These are phyloP conservation scores for Cladosporium cucumerinum DNA, from an alignment of 2,329 filamentous ascomycete genomes.

Conservation along the genomic window DNA sequence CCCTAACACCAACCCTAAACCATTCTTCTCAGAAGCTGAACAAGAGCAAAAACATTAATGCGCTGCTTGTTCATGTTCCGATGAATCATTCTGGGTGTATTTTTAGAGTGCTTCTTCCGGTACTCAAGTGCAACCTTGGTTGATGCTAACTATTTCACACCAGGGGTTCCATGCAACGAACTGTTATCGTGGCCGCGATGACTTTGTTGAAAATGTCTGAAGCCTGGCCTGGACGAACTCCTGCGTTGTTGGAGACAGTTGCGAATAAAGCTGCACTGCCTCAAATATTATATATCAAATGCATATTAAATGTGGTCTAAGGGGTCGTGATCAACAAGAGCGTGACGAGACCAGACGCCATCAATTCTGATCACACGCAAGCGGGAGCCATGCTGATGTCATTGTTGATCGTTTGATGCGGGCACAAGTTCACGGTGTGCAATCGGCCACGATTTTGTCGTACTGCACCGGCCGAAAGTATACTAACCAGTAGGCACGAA, in stretches of 20 bases:
- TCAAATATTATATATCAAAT: background rate
- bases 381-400: conserved; percentile 1
- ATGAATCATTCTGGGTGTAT: too few species aligned
- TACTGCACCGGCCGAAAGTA: background rate
- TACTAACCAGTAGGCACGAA: background rate
- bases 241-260: background rate
- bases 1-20: background rate
- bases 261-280: background rate
- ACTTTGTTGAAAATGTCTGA: background rate
- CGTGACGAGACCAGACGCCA: background rate
- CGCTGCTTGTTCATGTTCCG: background rate
- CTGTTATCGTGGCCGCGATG: background rate
- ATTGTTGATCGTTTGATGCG: background rate
- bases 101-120: background rate
- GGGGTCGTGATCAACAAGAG: background rate
- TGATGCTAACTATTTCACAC: background rate
- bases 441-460: background rate
- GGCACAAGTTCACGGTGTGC: background rate
- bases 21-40: background rate
- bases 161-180: too few species aligned
- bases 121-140: background rate
- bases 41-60: background rate
- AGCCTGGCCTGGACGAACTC: background rate
- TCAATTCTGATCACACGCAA: background rate
- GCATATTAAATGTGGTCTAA: background rate